A percentile compares a stretch with the other conserved stretches of the same genome.
Conservation (phyloP, 192 early-diverging fungal genomes). For the Mortierella alpina region DNA sequence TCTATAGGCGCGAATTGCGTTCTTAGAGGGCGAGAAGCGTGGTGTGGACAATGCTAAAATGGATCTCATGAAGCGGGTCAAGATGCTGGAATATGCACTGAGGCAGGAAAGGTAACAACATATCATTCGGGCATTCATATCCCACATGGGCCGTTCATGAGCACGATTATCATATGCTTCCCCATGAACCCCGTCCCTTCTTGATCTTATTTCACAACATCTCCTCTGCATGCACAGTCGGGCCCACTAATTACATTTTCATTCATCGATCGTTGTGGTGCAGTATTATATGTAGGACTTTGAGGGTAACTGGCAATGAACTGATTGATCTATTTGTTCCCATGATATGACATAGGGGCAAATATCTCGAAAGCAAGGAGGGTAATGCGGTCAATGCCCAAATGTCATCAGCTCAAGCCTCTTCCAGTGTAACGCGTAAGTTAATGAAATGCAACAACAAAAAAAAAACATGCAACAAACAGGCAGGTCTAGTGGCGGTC, state of each 20-base stretch:
- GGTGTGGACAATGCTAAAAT: conserved; percentile 79
- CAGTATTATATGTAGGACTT: neutral
- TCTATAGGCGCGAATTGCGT: conserved; percentile 75
- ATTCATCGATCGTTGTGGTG: neutral
- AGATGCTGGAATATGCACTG: conserved; percentile 89
- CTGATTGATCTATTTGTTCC: conserved; percentile 27
- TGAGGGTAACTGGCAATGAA: neutral
- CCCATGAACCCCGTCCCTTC: conserved; percentile 1
- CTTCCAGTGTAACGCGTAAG: conserved; percentile 49
- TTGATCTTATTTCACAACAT: conserved; percentile 4
- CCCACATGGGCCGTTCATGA: neutral
- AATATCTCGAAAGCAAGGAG: conserved; percentile 48
- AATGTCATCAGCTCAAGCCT: conserved; percentile 25
- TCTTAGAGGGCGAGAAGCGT: conserved; percentile 81
- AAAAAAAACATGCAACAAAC: neutral
- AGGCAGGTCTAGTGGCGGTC: too few species aligned
- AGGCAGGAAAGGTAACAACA: conserved; percentile 75
- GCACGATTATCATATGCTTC: conserved; percentile 23
- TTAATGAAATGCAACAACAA: conserved; percentile 13
- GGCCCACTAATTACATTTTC: neutral
- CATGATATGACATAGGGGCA: conserved; percentile 52
- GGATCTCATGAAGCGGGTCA: conserved; percentile 81
- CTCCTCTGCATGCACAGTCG: neutral
- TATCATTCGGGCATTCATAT: neutral
- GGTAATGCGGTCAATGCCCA: conserved; percentile 24